Base-by-base conservation (phyloP, 805 yeast species). In the Schwanniomyces polymorphus region DNA sequence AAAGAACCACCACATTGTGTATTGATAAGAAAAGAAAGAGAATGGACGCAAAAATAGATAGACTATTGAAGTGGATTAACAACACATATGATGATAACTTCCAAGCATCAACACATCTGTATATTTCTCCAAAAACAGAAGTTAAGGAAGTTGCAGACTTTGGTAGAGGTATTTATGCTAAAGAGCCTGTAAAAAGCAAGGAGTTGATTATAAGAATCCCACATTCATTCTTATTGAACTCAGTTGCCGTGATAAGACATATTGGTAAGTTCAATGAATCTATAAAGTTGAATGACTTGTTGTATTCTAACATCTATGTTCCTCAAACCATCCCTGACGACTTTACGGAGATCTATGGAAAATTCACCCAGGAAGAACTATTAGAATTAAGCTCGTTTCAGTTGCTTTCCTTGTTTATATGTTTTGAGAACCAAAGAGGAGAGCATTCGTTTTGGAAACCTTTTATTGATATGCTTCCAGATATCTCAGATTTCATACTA, bases 81-180 rank as follows among this genome's bases (percentile, higher is more conserved):
- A 58, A 55, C 42, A 56, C 61, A 21, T 49, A 53, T 28, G 64
- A 62, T 43, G 63, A 55, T 21, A 43, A 48, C 1, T 39, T 52
- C 23, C 43, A 49, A 26, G 61, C 64, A 4, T 56, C 65, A 1
- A 47, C 55, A 1, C 57, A 53, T 42, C 50, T 67, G 5, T 60
- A 50, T 23, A 60, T 83, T 3, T 70, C 80, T 2, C 56, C 69
- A 0, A 72, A 68, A 29, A 58, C 82, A 6, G 55, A 55, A 2
- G 74, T 84, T 7, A 59, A 55, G 10, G 76, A 78, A 27, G 68
- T 75, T 10, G 54, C 56, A 1, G 58, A 42, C 18, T 59, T 45
- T 29, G 96, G 96, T 14, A 76, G 91, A 60, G 88, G 89, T 47
- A 74, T 89, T 23, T 67, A 76, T 54, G 76, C 85, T 17, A 46